Evolutionary conservation across 495 filamentous ascomycete genomes (phyloP).

Genomic region (Lasiosphaeria ovina): DNA sequence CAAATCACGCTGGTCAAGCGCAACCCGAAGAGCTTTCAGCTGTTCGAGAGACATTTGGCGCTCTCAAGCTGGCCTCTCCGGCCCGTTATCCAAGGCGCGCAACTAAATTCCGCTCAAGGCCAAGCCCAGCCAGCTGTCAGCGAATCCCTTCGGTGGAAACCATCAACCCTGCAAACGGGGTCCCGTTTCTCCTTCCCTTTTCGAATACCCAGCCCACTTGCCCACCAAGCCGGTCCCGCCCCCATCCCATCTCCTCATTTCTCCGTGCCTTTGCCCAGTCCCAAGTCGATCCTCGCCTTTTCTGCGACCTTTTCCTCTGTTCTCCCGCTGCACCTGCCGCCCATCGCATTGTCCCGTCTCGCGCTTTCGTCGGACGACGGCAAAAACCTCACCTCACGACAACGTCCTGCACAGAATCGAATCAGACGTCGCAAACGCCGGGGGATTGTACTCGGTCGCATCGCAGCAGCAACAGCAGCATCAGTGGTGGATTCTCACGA

Average conservation of each 20-base stretch:
- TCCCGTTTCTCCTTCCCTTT: slow-evolving; percentile 17
- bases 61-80: no score
- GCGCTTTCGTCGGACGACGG: slow-evolving; percentile 1
- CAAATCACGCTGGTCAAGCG: no score
- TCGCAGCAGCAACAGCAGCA: not conserved
- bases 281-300: slow-evolving; percentile 4
- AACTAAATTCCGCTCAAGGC: no score
- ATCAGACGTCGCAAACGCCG: not conserved
- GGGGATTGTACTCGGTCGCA: not conserved
- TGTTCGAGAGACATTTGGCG: no score
- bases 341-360: slow-evolving; percentile 1
- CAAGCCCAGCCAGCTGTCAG: no score
- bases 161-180: not conserved
- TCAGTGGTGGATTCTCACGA: not conserved
- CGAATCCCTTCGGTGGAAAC: not conserved
- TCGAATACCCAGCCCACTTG: slow-evolving; percentile 7
- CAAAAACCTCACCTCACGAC: not conserved
- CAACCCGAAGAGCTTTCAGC: no score
- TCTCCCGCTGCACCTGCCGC: slow-evolving; percentile 6
- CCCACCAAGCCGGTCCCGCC: not conserved
- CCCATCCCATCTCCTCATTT: slow-evolving; percentile 8
- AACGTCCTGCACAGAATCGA: not conserved
- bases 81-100: no score
- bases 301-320: slow-evolving; percentile 7
- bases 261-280: slow-evolving; percentile 1